Conservation (phyloP, 306 rosid species). For the Notholithocarpus densiflorus region DNA sequence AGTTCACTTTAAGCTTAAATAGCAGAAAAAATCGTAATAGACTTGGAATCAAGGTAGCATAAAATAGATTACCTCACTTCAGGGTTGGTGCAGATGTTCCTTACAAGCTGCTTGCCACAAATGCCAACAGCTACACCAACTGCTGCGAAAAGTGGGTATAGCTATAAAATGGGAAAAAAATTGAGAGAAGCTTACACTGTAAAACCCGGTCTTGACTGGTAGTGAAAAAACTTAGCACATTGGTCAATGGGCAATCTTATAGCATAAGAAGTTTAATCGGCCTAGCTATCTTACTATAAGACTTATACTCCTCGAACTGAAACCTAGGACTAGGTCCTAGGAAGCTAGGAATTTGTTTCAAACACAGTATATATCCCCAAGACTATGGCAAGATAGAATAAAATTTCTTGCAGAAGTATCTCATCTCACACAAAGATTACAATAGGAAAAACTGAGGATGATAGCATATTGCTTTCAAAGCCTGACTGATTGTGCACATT, state of each 20-base stretch:
- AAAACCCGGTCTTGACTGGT: background rate
- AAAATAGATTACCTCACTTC: slow-evolving; percentile 67
- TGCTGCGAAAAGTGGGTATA: slow-evolving; percentile 75
- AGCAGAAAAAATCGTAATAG: background rate
- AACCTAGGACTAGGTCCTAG: too few species aligned
- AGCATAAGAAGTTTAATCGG: too few species aligned
- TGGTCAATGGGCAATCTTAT: background rate
- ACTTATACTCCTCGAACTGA: too few species aligned
- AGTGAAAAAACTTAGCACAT: background rate
- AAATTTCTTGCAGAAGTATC: too few species aligned
- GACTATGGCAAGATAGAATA: too few species aligned
- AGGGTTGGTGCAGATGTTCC: slow-evolving; percentile 73
- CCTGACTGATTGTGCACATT: too few species aligned
- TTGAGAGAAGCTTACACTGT: background rate
- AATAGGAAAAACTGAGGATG: too few species aligned
- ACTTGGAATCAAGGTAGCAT: background rate
- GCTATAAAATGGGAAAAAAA: slow-evolving; percentile 35
- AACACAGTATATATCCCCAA: too few species aligned
- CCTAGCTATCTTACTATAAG: too few species aligned
- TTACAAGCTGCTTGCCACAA: slow-evolving; percentile 75
- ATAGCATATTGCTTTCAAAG: too few species aligned
- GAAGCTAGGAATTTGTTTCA: too few species aligned
- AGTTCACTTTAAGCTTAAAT: background rate
- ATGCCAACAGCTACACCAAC: slow-evolving; percentile 75
- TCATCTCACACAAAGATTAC: too few species aligned